phyloP scores from a whole-genome alignment of 495 filamentous ascomycete species.

The Immersiella caudata region DNA sequence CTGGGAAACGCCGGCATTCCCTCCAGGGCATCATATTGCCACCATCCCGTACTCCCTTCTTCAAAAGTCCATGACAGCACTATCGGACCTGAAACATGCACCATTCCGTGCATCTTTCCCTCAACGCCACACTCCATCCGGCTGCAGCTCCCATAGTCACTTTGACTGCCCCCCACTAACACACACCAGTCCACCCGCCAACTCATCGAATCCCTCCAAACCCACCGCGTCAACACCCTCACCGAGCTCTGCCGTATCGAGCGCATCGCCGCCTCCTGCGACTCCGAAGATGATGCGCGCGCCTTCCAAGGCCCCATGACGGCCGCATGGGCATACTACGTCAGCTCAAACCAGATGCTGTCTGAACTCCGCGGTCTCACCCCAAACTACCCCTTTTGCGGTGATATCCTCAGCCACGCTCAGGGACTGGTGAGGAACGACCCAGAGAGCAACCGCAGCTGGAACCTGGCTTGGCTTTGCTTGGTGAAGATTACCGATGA shows the following conservation, averaged over 20 bases:
- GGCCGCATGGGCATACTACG: slow-evolving; percentile 72
- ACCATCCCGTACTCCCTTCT: too few species aligned
- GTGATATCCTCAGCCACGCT: slow-evolving; percentile 67
- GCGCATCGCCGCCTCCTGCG: slow-evolving; percentile 59
- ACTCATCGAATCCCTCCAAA: slow-evolving; percentile 57
- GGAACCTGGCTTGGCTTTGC: slow-evolving; percentile 79
- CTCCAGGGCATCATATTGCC: too few species aligned
- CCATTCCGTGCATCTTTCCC: too few species aligned
- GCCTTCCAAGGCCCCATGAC: slow-evolving; percentile 65
- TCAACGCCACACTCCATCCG: neutral
- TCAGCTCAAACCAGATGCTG: slow-evolving; percentile 72
- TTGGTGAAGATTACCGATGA: slow-evolving; percentile 68
- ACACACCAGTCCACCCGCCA: slow-evolving; percentile 37
- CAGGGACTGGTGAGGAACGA: slow-evolving; percentile 67
- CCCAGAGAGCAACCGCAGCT: slow-evolving; percentile 66
- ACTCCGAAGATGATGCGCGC: slow-evolving; percentile 58
- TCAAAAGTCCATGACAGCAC: too few species aligned
- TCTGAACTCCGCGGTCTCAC: slow-evolving; percentile 71
- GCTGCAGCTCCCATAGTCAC: too few species aligned
- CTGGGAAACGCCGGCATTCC: too few species aligned
- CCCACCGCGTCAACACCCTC: slow-evolving; percentile 71
- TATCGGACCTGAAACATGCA: too few species aligned
- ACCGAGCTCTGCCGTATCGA: slow-evolving; percentile 77
- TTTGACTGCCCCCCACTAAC: too few species aligned
- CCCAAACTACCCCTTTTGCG: slow-evolving; percentile 71